phyloP scores from a whole-genome alignment of 441 rosid species.

The Gossypium lobatum region DNA sequence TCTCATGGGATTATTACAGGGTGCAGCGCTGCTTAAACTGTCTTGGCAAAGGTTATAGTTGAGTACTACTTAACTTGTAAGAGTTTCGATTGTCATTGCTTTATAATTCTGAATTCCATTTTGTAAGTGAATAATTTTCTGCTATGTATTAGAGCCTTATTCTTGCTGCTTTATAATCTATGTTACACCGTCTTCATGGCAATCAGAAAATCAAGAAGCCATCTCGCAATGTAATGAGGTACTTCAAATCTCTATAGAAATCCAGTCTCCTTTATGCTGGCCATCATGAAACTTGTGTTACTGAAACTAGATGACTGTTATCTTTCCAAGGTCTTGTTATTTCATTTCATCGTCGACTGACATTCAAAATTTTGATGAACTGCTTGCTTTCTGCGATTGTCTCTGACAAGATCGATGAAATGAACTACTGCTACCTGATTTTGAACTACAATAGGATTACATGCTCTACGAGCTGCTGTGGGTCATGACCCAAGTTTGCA shows the following conservation, averaged over 20 bases:
- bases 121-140: neutral
- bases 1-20: conserved; percentile 32
- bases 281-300: too few relatives aligned
- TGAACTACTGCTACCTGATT: neutral
- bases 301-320: too few relatives aligned
- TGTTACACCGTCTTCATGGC: neutral
- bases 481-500: neutral
- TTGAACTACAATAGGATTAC: neutral
- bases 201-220: too few relatives aligned
- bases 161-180: neutral
- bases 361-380: too few relatives aligned
- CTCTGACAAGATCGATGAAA: neutral
- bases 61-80: conserved; percentile 13
- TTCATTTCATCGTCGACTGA: too few relatives aligned
- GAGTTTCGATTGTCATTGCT: neutral
- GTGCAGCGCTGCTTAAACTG: conserved; percentile 78
- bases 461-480: neutral
- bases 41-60: conserved; percentile 51
- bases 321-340: too few relatives aligned
- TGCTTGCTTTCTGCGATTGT: too few relatives aligned
- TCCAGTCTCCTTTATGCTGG: too few relatives aligned
- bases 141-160: neutral
- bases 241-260: too few relatives aligned
- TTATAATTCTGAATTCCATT: neutral
- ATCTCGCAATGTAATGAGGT: too few relatives aligned